Evolutionary conservation across 352 stramenopile species (phyloP).

Genomic region (Plasmopara muralis): DNA sequence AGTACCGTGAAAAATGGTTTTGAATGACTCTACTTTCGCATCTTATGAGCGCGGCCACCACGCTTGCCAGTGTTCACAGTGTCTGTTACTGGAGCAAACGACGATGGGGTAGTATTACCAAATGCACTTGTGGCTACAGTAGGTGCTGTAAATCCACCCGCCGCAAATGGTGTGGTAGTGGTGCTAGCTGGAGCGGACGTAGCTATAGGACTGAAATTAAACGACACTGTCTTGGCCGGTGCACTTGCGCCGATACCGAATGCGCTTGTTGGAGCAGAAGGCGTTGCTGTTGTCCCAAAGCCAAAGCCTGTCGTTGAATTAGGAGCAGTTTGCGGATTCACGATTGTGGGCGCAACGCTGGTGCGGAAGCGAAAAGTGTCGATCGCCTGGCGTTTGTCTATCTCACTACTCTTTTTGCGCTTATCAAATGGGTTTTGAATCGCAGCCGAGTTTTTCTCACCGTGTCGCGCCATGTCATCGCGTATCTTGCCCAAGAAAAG

Average conservation of each 20-base stretch:
- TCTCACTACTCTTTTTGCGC: slow-evolving; percentile 62
- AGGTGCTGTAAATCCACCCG: slow-evolving; percentile 25
- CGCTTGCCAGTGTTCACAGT: slow-evolving; percentile 25
- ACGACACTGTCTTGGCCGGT: slow-evolving; percentile 56
- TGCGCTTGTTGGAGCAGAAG: slow-evolving; percentile 16
- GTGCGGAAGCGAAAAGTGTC: slow-evolving; percentile 78
- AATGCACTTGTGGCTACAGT: slow-evolving; percentile 39
- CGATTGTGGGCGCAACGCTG: slow-evolving; percentile 62
- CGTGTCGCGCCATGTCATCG: slow-evolving; percentile 48
- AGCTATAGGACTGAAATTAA: slow-evolving; percentile 35
- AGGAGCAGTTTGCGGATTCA: slow-evolving; percentile 23
- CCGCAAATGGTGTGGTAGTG: slow-evolving; percentile 14
- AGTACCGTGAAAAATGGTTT: background rate
- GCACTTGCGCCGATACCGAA: slow-evolving; percentile 39
- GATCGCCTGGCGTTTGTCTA: slow-evolving; percentile 51
- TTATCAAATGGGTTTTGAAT: slow-evolving; percentile 78
- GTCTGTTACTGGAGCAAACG: slow-evolving; percentile 11
- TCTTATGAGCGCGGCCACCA: slow-evolving; percentile 36
- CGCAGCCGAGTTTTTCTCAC: slow-evolving; percentile 46
- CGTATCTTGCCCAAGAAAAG: slow-evolving; percentile 62
- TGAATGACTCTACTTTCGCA: slow-evolving; percentile 24
- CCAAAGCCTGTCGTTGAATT: slow-evolving; percentile 30
- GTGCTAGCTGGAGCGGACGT: slow-evolving; percentile 21
- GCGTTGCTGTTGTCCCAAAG: slow-evolving; percentile 27
- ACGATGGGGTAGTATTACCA: slow-evolving; percentile 37